Evolutionary conservation across 23 red algal genomes (phyloP).

Genomic region (Chondrus crispus): DNA sequence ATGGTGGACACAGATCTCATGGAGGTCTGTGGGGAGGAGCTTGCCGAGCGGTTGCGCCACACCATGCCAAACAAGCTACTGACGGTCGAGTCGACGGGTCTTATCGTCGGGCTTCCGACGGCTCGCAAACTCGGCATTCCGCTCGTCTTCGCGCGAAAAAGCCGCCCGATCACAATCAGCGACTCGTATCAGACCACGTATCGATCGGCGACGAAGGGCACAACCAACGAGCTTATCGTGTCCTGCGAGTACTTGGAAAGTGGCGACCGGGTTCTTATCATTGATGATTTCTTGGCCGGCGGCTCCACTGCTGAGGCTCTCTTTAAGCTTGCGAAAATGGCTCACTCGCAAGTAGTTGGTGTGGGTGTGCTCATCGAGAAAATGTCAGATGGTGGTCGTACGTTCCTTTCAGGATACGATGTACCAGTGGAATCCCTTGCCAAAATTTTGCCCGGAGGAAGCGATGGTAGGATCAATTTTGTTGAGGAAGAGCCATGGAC

Average conservation of each 20-base stretch:
- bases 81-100: slow-evolving; percentile 85
- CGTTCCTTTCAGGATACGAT: slow-evolving; percentile 87
- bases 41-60: slow-evolving; percentile 61
- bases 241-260: slow-evolving; percentile 74
- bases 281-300: slow-evolving; percentile 93
- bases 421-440: slow-evolving; percentile 84
- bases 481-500: slow-evolving; percentile 71
- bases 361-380: slow-evolving; percentile 91
- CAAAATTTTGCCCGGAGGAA: slow-evolving; percentile 43
- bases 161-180: slow-evolving; percentile 77
- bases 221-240: slow-evolving; percentile 73
- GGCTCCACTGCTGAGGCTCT: slow-evolving; percentile 82
- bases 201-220: slow-evolving; percentile 83
- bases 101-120: slow-evolving; percentile 66
- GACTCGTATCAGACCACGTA: slow-evolving; percentile 90
- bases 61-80: slow-evolving; percentile 88
- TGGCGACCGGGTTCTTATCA: slow-evolving; percentile 79
- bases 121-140: slow-evolving; percentile 56
- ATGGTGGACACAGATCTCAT: slow-evolving; percentile 83
- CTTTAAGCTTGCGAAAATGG: slow-evolving; percentile 89
- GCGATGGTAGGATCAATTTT: slow-evolving; percentile 44
- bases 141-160: slow-evolving; percentile 86
- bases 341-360: slow-evolving; percentile 70
- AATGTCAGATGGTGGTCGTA: slow-evolving; percentile 68
- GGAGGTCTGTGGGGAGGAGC: slow-evolving; percentile 82